A percentile compares a stretch with the other conserved stretches of the same genome.
Evolutionary conservation across 1,284 basidiomycete genomes (phyloP).

Genomic region (Lentinula novae-zelandiae): DNA sequence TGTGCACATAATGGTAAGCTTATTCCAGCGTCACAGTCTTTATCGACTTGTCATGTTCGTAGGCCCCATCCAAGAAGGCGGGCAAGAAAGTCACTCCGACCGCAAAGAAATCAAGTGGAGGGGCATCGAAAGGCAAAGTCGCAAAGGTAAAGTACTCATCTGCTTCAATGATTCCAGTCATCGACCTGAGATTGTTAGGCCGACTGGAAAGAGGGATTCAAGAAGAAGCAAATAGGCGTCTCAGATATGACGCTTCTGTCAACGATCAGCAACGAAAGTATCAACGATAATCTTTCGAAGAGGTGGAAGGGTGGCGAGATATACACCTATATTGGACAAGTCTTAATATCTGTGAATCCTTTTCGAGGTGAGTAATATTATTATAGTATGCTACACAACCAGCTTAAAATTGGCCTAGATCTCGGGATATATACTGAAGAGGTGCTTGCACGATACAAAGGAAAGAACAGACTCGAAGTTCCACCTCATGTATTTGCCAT

Average conservation of each 20-base stretch:
- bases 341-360: slow-evolving; percentile 98
- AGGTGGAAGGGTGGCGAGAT: slow-evolving; percentile 96
- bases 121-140: slow-evolving; percentile 52
- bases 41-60: not conserved
- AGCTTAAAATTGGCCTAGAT: slow-evolving; percentile 44
- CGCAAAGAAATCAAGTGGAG: slow-evolving; percentile 55
- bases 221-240: slow-evolving; percentile 97
- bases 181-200: slow-evolving; percentile 54
- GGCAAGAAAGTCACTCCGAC: slow-evolving; percentile 77
- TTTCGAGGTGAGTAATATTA: slow-evolving; percentile 70
- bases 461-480: slow-evolving; percentile 98
- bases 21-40: not conserved
- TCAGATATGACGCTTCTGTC: slow-evolving; percentile 98
- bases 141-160: slow-evolving; percentile 55
- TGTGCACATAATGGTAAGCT: slow-evolving; percentile 4
- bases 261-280: slow-evolving; percentile 95
- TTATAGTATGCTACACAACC: not conserved
- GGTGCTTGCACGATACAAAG: slow-evolving; percentile 82
- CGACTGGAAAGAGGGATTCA: slow-evolving; percentile 97
- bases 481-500: slow-evolving; percentile 98
- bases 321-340: slow-evolving; percentile 98
- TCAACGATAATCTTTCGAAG: slow-evolving; percentile 98
- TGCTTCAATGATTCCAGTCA: slow-evolving; percentile 3
- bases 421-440: slow-evolving; percentile 97
- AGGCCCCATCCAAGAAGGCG: slow-evolving; percentile 91